Conservation (phyloP, 495 filamentous ascomycete species). For the Ramalina intermedia region DNA sequence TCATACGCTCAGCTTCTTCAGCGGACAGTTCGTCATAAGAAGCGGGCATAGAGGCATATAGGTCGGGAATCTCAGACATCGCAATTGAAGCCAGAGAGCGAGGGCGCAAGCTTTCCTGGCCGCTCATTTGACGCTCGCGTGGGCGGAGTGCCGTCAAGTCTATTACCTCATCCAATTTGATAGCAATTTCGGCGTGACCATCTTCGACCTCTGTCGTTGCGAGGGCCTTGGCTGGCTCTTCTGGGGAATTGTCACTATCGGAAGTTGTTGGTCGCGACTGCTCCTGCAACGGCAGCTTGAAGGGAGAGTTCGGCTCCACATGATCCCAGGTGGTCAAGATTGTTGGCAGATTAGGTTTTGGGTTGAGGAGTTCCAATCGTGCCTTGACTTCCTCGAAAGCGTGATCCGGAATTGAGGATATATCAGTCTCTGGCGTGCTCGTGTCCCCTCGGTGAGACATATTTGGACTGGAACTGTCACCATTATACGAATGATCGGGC, state of each 20-base stretch:
- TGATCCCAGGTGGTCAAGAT: background rate
- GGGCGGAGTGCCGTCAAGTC: conserved; percentile 6
- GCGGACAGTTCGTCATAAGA: conserved; percentile 6
- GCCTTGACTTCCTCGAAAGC: conserved; percentile 17
- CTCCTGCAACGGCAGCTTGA: conserved; percentile 5
- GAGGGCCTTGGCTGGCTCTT: background rate
- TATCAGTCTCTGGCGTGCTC: conserved; percentile 14
- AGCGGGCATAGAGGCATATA: conserved; percentile 9
- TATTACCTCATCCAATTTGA: conserved; percentile 1
- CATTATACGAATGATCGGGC: conserved; percentile 10
- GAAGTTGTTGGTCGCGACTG: background rate
- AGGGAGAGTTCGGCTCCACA: conserved; percentile 1
- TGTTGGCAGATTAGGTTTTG: conserved; percentile 10
- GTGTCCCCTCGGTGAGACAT: conserved; percentile 13
- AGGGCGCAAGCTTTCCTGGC: conserved; percentile 24
- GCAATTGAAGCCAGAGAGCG: conserved; percentile 21
- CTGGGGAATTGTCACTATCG: background rate
- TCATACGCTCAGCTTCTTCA: conserved; percentile 16
- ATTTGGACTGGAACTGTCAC: conserved; percentile 11
- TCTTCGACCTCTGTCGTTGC: conserved; percentile 11
- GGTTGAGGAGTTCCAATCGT: conserved; percentile 14
- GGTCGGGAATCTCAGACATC: conserved; percentile 13
- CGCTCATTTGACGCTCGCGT: conserved; percentile 8
- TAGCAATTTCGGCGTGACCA: conserved; percentile 17
- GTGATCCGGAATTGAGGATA: conserved; percentile 17